phyloP scores from a whole-genome alignment of 345 rosid species.

The Dipteronia sinensis region DNA sequence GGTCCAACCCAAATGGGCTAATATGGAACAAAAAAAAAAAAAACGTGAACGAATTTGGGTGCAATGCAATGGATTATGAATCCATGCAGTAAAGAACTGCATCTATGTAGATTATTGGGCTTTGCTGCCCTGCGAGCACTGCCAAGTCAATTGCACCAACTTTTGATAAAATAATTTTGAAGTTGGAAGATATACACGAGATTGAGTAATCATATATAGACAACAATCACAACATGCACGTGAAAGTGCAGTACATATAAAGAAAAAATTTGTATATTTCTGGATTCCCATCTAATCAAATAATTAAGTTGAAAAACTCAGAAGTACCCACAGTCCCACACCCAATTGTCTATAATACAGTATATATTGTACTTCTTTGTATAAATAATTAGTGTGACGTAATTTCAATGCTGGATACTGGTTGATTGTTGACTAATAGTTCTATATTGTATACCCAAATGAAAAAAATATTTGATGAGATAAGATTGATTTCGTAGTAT shows the following conservation, averaged over 20 bases:
- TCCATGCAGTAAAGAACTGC: neutral
- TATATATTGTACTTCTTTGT: neutral
- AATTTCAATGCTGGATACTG: neutral
- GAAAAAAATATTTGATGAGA: neutral
- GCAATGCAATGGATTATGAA: neutral
- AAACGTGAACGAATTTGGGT: neutral
- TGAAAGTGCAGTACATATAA: slow-evolving; percentile 2
- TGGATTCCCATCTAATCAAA: too few species aligned
- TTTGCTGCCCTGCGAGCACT: neutral
- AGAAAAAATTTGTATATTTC: too few species aligned
- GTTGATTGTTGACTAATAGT: neutral
- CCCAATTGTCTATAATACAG: neutral
- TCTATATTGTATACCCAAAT: neutral
- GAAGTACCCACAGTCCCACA: slow-evolving; percentile 7
- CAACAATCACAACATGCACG: slow-evolving; percentile 12
- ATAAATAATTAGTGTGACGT: neutral
- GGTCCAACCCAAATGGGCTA: slow-evolving; percentile 11
- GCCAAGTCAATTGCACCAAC: neutral
- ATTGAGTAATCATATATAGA: neutral
- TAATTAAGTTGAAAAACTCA: neutral
- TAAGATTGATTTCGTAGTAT: too few species aligned
- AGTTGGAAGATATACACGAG: neutral
- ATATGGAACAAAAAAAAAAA: neutral
- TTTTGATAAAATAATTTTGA: too few species aligned
- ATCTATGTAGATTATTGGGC: neutral